These are phyloP conservation scores for Ceriops decandra DNA, from an alignment of 345 rosid species.

Conservation along the genomic window DNA sequence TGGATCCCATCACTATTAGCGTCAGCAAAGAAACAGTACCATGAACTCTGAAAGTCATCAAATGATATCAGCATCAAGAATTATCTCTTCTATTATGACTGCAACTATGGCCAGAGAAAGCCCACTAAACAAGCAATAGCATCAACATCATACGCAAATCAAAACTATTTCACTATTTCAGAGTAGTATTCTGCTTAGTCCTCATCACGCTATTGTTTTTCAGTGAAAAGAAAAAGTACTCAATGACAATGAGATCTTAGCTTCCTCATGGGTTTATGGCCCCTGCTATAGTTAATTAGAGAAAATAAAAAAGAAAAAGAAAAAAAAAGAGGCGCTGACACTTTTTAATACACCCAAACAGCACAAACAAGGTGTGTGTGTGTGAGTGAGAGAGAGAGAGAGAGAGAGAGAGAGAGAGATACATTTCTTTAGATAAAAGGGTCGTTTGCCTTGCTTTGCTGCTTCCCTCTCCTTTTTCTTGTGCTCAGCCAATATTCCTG, in stretches of 20 bases:
- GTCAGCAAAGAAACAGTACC: neutral
- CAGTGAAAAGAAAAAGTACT: neutral
- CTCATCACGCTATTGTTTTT: neutral
- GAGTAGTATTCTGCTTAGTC: neutral
- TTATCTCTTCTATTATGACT: too few species aligned
- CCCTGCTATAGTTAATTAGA: neutral
- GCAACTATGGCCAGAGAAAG: neutral
- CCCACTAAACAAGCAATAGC: neutral
- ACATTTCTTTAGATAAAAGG: constrained; percentile 89
- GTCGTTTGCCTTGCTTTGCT: constrained; percentile 72
- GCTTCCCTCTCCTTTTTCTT: constrained; percentile 88
- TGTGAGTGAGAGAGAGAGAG: neutral
- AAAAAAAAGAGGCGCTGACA: neutral
- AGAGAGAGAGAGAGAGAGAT: constrained; percentile 7
- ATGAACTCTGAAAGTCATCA: too few species aligned
- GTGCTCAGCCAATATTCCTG: constrained; percentile 64
- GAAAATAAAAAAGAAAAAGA: neutral
- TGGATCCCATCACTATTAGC: too few species aligned
- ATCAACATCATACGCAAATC: neutral
- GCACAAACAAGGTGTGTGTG: neutral
- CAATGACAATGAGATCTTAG: neutral
- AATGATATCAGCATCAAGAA: too few species aligned
- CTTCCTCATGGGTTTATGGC: neutral
- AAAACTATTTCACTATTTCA: neutral
- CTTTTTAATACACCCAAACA: neutral